These are phyloP conservation scores for Penicillium oxalicum DNA, from an alignment of 2,329 filamentous ascomycete genomes.

Conservation along the genomic window DNA sequence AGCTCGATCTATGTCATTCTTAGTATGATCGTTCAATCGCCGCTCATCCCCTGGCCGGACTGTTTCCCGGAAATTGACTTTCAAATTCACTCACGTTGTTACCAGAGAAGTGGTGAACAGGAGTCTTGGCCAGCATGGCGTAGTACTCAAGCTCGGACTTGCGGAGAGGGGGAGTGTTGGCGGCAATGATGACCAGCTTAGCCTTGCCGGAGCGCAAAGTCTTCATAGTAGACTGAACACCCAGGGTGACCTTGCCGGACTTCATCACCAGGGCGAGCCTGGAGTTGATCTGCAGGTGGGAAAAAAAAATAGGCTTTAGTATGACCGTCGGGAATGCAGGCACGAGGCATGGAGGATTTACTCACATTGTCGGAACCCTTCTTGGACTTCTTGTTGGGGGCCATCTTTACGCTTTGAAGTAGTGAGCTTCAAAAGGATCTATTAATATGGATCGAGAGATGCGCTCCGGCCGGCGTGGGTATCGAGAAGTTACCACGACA, in stretches of 20 bases:
- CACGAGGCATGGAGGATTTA: background rate
- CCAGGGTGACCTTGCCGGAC: conserved; percentile 64
- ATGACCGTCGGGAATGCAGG: background rate
- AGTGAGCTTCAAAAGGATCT: conserved; percentile 11
- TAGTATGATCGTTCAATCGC: conserved; percentile 42
- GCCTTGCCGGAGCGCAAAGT: conserved; percentile 89
- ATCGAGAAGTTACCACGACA: conserved; percentile 2
- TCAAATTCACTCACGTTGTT: conserved; percentile 79
- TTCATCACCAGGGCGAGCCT: conserved; percentile 64
- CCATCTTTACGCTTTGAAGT: conserved; percentile 47
- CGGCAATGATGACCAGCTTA: conserved; percentile 93
- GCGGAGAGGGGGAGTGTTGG: conserved; percentile 94
- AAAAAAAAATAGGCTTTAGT: background rate
- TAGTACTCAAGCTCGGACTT: conserved; percentile 97
- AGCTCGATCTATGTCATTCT: conserved; percentile 77
- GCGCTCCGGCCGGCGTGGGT: conserved; percentile 34
- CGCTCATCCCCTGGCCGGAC: too few species aligned
- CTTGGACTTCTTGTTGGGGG: conserved; percentile 60
- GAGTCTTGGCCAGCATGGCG: conserved; percentile 86
- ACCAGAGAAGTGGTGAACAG: conserved; percentile 95
- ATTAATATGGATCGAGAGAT: conserved; percentile 15
- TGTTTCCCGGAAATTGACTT: too few species aligned
- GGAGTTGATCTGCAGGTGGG: conserved; percentile 52
- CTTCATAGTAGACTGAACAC: conserved; percentile 87
- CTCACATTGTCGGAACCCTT: conserved; percentile 68